Evolutionary conservation across 2,329 filamentous ascomycete species (phyloP).

Genomic region (Sarocladium strictum): DNA sequence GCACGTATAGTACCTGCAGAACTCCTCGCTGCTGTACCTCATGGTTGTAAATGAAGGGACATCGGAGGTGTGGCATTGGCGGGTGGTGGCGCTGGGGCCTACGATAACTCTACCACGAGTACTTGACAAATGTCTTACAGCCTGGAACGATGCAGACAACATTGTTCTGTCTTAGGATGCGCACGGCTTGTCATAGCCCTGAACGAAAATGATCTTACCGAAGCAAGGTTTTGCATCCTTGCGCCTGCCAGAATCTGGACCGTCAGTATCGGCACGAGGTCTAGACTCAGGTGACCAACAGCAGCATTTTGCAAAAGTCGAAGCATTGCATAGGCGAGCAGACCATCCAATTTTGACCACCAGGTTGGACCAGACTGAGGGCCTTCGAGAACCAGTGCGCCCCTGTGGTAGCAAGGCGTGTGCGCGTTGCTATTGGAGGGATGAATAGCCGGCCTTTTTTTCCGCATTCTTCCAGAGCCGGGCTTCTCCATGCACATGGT

Average conservation of each 20-base stretch:
- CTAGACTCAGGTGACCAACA: neutral
- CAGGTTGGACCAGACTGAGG: neutral
- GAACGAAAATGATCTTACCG: too few species aligned
- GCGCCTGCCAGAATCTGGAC: too few species aligned
- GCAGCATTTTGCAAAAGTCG: neutral
- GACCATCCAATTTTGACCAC: neutral
- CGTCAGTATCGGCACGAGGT: neutral
- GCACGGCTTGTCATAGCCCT: too few species aligned
- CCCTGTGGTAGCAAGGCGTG: neutral
- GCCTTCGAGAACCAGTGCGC: neutral
- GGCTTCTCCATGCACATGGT: neutral
- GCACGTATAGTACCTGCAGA: conserved; percentile 4
- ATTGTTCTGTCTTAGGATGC: too few species aligned
- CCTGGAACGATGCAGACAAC: too few species aligned
- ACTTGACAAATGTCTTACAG: too few species aligned
- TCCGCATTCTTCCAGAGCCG: conserved; percentile 8
- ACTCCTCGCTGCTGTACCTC: neutral
- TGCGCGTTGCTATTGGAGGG: neutral
- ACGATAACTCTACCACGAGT: too few species aligned
- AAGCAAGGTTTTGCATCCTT: too few species aligned
- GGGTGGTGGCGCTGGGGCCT: neutral
- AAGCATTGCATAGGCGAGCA: neutral
- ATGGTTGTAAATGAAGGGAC: neutral
- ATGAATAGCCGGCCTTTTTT: conserved; percentile 1
- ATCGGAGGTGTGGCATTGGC: neutral